These are phyloP conservation scores for Chenopodium formosanum DNA, from an alignment of 148 eudicot genomes.

Conservation along the genomic window DNA sequence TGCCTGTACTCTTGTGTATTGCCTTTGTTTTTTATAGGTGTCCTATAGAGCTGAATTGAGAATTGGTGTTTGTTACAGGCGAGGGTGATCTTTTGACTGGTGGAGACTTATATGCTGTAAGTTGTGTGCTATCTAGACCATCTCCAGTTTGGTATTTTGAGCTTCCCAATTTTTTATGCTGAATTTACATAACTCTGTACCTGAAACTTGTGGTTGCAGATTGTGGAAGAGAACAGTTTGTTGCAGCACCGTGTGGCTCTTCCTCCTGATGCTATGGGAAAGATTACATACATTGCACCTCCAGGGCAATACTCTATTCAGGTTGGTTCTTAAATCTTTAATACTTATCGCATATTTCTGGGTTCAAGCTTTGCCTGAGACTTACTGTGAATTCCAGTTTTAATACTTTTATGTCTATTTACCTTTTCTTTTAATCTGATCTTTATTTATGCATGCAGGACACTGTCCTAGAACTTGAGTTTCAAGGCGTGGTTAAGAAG, in stretches of 20 bases:
- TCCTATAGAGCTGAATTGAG: slow-evolving; percentile 4
- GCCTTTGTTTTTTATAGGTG: neutral
- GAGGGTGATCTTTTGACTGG: slow-evolving; percentile 95
- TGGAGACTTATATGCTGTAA: slow-evolving; percentile 98
- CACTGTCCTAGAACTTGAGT: slow-evolving; percentile 94
- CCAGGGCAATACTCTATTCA: slow-evolving; percentile 88
- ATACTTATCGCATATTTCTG: neutral
- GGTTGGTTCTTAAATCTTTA: slow-evolving; percentile 37
- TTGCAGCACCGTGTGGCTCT: slow-evolving; percentile 84
- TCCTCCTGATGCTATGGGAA: slow-evolving; percentile 98
- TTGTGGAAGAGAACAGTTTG: slow-evolving; percentile 80
- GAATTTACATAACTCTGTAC: slow-evolving; percentile 18
- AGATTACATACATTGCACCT: slow-evolving; percentile 88
- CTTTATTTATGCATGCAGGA: slow-evolving; percentile 52
- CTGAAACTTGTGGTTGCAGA: slow-evolving; percentile 42
- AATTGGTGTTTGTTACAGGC: slow-evolving; percentile 45
- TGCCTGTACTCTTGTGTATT: slow-evolving; percentile 9
- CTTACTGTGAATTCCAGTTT: neutral
- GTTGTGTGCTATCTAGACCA: slow-evolving; percentile 26
- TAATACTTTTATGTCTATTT: neutral
- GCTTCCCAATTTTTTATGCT: neutral
- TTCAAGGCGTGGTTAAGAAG: slow-evolving; percentile 94
- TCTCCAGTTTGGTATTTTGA: neutral
- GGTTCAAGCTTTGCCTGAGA: neutral
- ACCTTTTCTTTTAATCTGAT: neutral